Evolutionary conservation across 257 asterid genomes (phyloP).

Genomic region (Jacaranda copaia): DNA sequence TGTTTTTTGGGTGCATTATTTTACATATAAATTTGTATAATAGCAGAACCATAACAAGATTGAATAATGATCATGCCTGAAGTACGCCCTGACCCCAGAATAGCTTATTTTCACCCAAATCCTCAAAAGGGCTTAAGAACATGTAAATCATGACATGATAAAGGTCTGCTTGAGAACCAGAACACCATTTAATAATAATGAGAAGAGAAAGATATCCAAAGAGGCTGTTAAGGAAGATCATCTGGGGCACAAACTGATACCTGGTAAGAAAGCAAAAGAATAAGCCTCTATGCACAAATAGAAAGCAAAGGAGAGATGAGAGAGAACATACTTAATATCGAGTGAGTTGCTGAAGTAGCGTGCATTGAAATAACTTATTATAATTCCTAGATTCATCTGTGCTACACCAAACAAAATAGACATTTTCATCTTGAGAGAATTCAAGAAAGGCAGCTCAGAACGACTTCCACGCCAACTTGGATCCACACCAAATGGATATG

Average conservation of each 20-base stretch:
- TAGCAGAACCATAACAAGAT: constrained; percentile 27
- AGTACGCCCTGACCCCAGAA: constrained; percentile 93
- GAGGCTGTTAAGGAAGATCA: constrained; percentile 93
- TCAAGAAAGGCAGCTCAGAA: constrained; percentile 95
- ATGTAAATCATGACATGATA: constrained; percentile 99
- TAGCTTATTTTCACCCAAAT: constrained; percentile 83
- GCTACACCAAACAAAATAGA: constrained; percentile 90
- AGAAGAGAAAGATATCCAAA: constrained; percentile 98
- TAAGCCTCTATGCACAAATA: constrained; percentile 39
- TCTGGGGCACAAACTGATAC: constrained; percentile 96
- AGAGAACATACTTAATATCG: constrained; percentile 70
- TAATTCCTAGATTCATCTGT: constrained; percentile 96
- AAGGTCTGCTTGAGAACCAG: constrained; percentile 97
- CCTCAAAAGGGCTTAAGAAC: constrained; percentile 97
- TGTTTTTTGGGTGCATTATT: neutral
- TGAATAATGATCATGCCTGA: constrained; percentile 66
- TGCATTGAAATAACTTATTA: constrained; percentile 91
- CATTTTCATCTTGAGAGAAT: constrained; percentile 98
- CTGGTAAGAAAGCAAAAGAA: constrained; percentile 50
- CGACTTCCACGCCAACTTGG: constrained; percentile 99
- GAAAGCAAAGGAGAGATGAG: constrained; percentile 21
- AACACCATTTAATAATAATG: constrained; percentile 87
- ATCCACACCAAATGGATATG: constrained; percentile 98
- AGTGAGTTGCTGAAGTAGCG: constrained; percentile 70
- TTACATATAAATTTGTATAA: neutral